A percentile compares a stretch with the other conserved stretches of the same genome.
These are phyloP conservation scores for Fusarium tjaetaba DNA, from an alignment of 2,329 filamentous ascomycete genomes.

Conservation along the genomic window DNA sequence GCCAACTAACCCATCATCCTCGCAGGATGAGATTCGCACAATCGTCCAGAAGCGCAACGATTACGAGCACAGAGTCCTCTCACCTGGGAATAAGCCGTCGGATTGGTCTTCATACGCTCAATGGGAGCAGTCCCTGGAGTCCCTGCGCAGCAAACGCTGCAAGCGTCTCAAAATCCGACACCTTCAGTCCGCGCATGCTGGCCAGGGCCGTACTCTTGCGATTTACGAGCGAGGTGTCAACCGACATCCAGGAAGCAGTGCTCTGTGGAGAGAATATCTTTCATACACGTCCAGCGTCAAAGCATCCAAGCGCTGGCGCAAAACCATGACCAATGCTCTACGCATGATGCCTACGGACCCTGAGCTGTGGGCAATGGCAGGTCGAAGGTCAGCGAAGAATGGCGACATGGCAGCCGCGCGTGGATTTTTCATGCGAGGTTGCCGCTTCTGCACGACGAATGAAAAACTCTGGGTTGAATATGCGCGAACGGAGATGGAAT, in stretches of 20 bases:
- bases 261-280: slow-evolving; percentile 91
- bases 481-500: slow-evolving; percentile 90
- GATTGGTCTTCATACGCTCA: slow-evolving; percentile 88
- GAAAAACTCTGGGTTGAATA: slow-evolving; percentile 88
- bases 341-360: slow-evolving; percentile 86
- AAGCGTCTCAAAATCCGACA: slow-evolving; percentile 80
- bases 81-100: slow-evolving; percentile 76
- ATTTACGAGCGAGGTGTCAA: slow-evolving; percentile 87
- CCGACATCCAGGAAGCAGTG: slow-evolving; percentile 83
- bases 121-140: slow-evolving; percentile 76
- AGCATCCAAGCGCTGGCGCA: slow-evolving; percentile 72
- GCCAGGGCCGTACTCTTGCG: slow-evolving; percentile 85
- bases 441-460: slow-evolving; percentile 85
- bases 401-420: slow-evolving; percentile 89
- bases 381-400: slow-evolving; percentile 78
- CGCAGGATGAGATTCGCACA: slow-evolving; percentile 85
- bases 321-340: slow-evolving; percentile 73
- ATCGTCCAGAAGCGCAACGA: slow-evolving; percentile 92
- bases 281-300: slow-evolving; percentile 78
- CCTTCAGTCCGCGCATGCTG: slow-evolving; percentile 71
- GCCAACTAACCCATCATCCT: slow-evolving; percentile 9
- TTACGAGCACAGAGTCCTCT: slow-evolving; percentile 90
- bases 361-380: slow-evolving; percentile 87
- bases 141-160: slow-evolving; percentile 83
- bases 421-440: slow-evolving; percentile 86